These are phyloP conservation scores for Coemansia javaensis DNA, from an alignment of 192 early-diverging fungal genomes.

Conservation along the genomic window DNA sequence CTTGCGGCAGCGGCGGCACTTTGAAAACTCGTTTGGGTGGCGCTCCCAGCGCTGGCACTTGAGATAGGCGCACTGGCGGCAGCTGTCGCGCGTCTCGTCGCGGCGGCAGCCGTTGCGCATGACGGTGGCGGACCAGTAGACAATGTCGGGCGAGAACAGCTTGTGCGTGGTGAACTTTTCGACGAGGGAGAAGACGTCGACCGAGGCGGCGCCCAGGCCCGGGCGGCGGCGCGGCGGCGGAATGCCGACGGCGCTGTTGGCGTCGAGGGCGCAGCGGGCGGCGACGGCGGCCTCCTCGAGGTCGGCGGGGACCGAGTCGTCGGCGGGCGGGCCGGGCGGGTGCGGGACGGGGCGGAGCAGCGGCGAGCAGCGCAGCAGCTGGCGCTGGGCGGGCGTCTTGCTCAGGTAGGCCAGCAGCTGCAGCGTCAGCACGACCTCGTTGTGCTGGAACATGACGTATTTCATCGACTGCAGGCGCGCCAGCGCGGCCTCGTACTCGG, in stretches of 20 bases:
- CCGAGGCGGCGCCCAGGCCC: conserved; percentile 10
- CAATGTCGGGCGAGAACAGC: conserved; percentile 56
- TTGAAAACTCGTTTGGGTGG: conserved; percentile 72
- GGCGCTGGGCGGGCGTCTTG: conserved; percentile 83
- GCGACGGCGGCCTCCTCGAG: conserved; percentile 27
- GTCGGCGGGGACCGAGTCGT: conserved; percentile 22
- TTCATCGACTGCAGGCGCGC: conserved; percentile 34
- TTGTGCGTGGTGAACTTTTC: conserved; percentile 68
- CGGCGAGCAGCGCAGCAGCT: conserved; percentile 37
- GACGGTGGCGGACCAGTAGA: conserved; percentile 69
- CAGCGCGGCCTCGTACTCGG: conserved; percentile 29
- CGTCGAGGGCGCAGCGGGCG: conserved; percentile 22
- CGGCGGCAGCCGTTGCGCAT: conserved; percentile 80
- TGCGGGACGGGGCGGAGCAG: conserved; percentile 22
- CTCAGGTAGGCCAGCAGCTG: conserved; percentile 86
- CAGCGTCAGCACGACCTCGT: conserved; percentile 75
- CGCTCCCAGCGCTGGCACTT: conserved; percentile 74
- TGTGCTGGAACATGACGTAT: conserved; percentile 67
- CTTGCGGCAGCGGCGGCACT: conserved; percentile 81
- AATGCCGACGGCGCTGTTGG: conserved; percentile 23
- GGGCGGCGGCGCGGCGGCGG: conserved; percentile 25
- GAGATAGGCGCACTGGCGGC: conserved; percentile 75
- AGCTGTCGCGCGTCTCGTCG: conserved; percentile 63
- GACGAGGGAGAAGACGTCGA: conserved; percentile 74
- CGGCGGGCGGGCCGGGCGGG: conserved; percentile 4